Evolutionary conservation across 257 asterid species (phyloP).

Genomic region (Solanum etuberosum): DNA sequence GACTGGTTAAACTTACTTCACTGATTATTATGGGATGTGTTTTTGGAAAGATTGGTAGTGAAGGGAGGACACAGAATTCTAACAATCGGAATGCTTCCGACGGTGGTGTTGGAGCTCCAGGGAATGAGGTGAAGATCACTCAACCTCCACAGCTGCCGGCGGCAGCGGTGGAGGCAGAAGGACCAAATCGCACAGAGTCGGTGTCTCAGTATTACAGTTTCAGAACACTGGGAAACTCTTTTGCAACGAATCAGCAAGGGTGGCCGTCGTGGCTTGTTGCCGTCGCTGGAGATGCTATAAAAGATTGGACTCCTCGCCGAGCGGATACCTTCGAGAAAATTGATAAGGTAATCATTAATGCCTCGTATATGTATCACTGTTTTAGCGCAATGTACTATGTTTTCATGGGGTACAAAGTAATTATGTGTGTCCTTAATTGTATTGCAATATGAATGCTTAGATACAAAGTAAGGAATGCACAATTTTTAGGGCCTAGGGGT

Average conservation of each 20-base stretch:
- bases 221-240: not conserved
- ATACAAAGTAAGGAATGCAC: not conserved
- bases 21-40: constrained; percentile 10
- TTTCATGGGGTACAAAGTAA: not conserved
- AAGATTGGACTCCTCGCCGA: constrained; percentile 82
- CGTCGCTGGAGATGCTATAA: constrained; percentile 69
- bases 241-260: constrained; percentile 21
- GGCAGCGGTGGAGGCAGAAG: not conserved
- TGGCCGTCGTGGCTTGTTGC: constrained; percentile 88
- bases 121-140: not conserved
- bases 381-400: not conserved
- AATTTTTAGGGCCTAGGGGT: not conserved
- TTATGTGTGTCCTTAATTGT: not conserved
- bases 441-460: not conserved
- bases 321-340: constrained; percentile 81
- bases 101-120: not conserved
- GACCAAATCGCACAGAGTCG: not conserved
- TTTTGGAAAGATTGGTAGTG: not conserved
- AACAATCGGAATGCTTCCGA: not conserved
- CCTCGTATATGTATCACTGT: not conserved
- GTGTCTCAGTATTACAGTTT: not conserved
- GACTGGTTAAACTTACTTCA: not conserved
- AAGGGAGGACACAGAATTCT: not conserved
- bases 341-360: constrained; percentile 43
- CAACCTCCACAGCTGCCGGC: not conserved